Base-by-base conservation (phyloP, 495 filamentous ascomycete species). In the Neurospora intermedia region DNA sequence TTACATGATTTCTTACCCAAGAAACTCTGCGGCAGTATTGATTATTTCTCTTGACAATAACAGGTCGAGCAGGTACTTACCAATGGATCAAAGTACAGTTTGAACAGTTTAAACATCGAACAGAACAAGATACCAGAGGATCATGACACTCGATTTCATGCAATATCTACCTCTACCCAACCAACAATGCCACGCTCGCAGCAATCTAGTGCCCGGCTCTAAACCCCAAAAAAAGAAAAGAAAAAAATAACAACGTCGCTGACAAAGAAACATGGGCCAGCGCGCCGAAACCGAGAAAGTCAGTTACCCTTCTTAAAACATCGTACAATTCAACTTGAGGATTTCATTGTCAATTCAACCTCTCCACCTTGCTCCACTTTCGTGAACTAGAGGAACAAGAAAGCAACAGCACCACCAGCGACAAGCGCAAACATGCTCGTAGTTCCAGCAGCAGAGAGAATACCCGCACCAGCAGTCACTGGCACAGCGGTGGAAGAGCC, bases 391-490 rank as follows among this genome's bases (percentile, higher is more conserved):
- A 43, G 40, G 3, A 35, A 39, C 38, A 72, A 38, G 69, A 70
- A 42, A 72, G 70, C 42, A 46, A 18, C 59, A 70, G 15, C 66
- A 42, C 69, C 73, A 39, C 70, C 39, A 45, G 27, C 70, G 1
- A 48, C 23, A 46, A 27, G 84, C 69, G 78, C 66, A 1, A 81
- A 77, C 75, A 78, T 69, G 73, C 79, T 39, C 72, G 77, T 59
- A 78, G 82, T 42, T 70, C 74, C 40, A 69, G 42, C 41, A 81
- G 78, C 85, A 69, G 85, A 76, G 71, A 85, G 72, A 45, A 83
- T 46, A 15, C 81, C 76, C 59, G 77, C 81, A 70, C 77, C 82
- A 69, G 77, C 82, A 16, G 75, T 79, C 5, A 76, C 13, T 48
- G 81, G 78, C 69, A 72, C 72, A 43, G 72, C 16, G 31, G 74